Percentiles rank a stretch among this genome's conserved stretches.
phyloP scores from a whole-genome alignment of 2,329 filamentous ascomycete genomes.

The Trichophyton simii region DNA sequence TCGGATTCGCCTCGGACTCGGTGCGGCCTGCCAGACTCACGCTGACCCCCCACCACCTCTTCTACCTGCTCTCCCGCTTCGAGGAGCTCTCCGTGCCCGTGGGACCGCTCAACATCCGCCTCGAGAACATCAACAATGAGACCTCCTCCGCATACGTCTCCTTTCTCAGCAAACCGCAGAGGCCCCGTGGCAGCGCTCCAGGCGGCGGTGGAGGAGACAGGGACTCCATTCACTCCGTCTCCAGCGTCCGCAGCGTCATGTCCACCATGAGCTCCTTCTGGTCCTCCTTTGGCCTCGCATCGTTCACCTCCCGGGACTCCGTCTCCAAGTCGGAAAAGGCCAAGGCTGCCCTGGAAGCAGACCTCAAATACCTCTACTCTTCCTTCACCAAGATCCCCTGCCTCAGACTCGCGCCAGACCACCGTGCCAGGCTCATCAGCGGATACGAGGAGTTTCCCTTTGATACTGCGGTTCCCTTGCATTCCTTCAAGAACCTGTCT shows the following conservation, averaged over 20 bases:
- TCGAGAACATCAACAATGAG: constrained; percentile 88
- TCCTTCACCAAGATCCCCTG: constrained; percentile 97
- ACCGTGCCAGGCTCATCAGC: constrained; percentile 74
- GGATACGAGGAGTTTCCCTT: constrained; percentile 98
- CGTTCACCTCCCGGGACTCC: constrained; percentile 49
- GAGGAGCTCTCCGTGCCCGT: constrained; percentile 84
- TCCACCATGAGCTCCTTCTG: constrained; percentile 90
- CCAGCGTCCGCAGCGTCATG: constrained; percentile 93
- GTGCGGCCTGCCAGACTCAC: constrained; percentile 85
- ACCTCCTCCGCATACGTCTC: constrained; percentile 84
- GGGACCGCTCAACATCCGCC: constrained; percentile 87
- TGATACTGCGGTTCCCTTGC: constrained; percentile 90
- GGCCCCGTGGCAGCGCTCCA: constrained; percentile 48
- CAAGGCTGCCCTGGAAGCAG: constrained; percentile 70
- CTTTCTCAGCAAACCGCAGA: constrained; percentile 73
- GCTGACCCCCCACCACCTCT: constrained; percentile 88
- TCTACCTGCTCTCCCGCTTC: constrained; percentile 89
- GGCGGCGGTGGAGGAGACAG: constrained; percentile 46
- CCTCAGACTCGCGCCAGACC: constrained; percentile 79
- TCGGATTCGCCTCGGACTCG: constrained; percentile 72
- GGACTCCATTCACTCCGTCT: constrained; percentile 87
- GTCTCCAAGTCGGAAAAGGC: constrained; percentile 77
- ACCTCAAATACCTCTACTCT: constrained; percentile 92
- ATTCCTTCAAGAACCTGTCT: constrained; percentile 93
- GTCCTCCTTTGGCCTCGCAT: constrained; percentile 73